phyloP scores from a whole-genome alignment of 352 stramenopile genomes.

The Detonula confervacea region DNA sequence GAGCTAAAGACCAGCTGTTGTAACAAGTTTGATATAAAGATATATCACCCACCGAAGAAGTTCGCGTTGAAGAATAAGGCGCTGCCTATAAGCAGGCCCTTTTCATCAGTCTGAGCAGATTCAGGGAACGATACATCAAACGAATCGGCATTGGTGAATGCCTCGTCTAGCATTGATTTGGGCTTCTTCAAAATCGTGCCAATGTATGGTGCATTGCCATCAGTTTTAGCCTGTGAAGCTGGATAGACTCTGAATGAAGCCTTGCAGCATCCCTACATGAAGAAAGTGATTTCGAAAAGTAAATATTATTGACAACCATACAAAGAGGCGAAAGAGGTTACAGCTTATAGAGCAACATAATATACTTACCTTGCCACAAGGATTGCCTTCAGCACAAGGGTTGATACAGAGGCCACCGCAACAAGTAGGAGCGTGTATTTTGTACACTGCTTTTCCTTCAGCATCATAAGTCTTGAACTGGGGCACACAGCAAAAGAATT shows the following conservation, averaged over 20 bases:
- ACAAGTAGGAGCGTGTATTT: constrained; percentile 68
- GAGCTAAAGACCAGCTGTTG: too few species aligned
- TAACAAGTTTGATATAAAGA: too few species aligned
- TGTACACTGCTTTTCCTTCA: constrained; percentile 55
- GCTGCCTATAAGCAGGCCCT: constrained; percentile 65
- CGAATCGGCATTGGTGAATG: constrained; percentile 69
- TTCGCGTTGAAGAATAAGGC: constrained; percentile 73
- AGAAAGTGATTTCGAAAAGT: neutral
- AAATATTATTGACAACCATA: neutral
- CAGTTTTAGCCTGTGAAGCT: constrained; percentile 24
- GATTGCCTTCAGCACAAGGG: constrained; percentile 65
- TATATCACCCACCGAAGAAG: too few species aligned
- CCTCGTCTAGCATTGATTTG: constrained; percentile 58
- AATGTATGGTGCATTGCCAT: constrained; percentile 51
- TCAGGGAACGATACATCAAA: constrained; percentile 71
- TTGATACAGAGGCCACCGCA: constrained; percentile 67
- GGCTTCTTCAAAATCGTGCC: constrained; percentile 72
- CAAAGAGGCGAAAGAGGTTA: too few species aligned
- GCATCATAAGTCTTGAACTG: constrained; percentile 59
- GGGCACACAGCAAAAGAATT: constrained; percentile 67
- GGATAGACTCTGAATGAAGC: constrained; percentile 66
- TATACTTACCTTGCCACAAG: constrained; percentile 19
- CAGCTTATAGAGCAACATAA: too few species aligned
- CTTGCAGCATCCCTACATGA: constrained; percentile 63
- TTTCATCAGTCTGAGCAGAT: constrained; percentile 52